These are phyloP conservation scores for Spathaspora hagerdaliae DNA, from an alignment of 805 yeast species.

Conservation along the genomic window DNA sequence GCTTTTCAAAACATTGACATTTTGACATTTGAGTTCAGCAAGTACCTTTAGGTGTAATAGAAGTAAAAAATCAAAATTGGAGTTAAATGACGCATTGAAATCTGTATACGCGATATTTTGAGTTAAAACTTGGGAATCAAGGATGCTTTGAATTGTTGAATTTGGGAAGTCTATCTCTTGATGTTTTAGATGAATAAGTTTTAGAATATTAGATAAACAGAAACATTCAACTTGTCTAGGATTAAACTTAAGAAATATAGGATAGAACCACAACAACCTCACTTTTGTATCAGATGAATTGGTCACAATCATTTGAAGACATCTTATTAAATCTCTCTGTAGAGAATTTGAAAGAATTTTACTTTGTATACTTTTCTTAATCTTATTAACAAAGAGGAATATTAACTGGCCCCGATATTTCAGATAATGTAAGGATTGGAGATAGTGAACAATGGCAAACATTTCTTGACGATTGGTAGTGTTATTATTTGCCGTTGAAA, in stretches of 20 bases:
- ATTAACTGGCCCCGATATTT: slow-evolving; percentile 4
- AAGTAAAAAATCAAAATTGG: background rate
- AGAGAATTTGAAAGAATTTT: background rate
- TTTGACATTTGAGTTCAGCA: background rate
- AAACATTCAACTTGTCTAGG: slow-evolving; percentile 2
- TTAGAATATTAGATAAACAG: slow-evolving; percentile 4
- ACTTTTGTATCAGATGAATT: background rate
- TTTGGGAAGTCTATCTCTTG: background rate
- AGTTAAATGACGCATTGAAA: background rate
- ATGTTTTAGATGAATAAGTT: background rate
- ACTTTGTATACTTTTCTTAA: background rate
- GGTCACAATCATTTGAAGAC: background rate
- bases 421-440: background rate
- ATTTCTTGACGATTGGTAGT: background rate
- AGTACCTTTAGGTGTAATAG: slow-evolving; percentile 3
- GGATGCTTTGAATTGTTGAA: background rate
- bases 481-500: background rate
- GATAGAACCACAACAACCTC: slow-evolving; percentile 4
- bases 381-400: background rate
- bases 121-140: background rate
- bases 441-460: slow-evolving; percentile 2
- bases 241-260: slow-evolving; percentile 1
- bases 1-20: slow-evolving; percentile 4
- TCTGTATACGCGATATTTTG: background rate
- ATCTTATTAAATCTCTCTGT: background rate